These are phyloP conservation scores for Globisporangium perplexum DNA, from an alignment of 352 stramenopile genomes.

Conservation along the genomic window DNA sequence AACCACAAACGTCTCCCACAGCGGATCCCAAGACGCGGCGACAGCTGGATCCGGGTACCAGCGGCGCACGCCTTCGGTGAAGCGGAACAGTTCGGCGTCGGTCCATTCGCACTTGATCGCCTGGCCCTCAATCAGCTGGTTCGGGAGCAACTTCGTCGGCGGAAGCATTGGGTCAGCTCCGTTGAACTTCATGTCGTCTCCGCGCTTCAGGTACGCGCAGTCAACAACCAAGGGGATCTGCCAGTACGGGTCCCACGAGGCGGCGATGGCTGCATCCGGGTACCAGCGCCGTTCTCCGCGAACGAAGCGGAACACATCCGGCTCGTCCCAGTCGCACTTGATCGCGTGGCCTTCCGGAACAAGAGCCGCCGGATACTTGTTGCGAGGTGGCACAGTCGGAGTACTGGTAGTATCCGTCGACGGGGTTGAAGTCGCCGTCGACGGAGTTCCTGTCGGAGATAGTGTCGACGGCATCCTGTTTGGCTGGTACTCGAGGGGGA, in stretches of 20 bases:
- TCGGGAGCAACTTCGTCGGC: neutral
- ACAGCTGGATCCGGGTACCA: constrained; percentile 16
- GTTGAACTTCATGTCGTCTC: constrained; percentile 4
- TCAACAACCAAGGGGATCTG: constrained; percentile 5
- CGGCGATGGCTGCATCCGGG: constrained; percentile 4
- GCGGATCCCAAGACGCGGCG: constrained; percentile 21
- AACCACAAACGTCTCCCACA: constrained; percentile 8
- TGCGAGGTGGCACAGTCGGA: neutral
- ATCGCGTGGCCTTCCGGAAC: constrained; percentile 4
- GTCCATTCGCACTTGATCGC: constrained; percentile 9
- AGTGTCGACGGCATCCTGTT: neutral
- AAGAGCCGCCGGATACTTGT: neutral
- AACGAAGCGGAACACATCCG: neutral
- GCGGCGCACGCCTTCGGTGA: constrained; percentile 6
- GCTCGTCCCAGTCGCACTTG: constrained; percentile 13
- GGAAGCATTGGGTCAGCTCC: neutral
- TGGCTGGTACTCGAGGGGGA: constrained; percentile 9
- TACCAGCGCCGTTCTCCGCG: neutral
- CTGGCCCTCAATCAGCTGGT: neutral
- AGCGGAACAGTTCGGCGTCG: constrained; percentile 10
- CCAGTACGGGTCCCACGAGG: constrained; percentile 21
- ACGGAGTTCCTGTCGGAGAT: neutral
- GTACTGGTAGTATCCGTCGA: too few species aligned
- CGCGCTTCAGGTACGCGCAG: constrained; percentile 9
- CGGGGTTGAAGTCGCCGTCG: neutral